Evolutionary conservation across 768 basidiomycete genomes (phyloP).

Genomic region (Macrolepiota fuliginosa): DNA sequence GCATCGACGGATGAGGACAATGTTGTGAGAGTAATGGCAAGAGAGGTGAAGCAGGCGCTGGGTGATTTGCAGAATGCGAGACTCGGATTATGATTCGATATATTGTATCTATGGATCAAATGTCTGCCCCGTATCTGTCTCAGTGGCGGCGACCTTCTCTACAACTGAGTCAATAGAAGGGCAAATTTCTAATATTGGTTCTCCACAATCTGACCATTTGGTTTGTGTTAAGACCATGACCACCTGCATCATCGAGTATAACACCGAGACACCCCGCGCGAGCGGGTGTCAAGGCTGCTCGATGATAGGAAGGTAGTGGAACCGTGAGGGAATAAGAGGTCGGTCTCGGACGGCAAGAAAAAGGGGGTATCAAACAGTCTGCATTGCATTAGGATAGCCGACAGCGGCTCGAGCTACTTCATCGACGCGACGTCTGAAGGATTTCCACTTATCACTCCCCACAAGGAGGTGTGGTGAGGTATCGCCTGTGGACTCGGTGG

Average conservation of each 20-base stretch:
- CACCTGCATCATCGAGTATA: slow-evolving; percentile 9
- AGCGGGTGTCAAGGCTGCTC: slow-evolving; percentile 3
- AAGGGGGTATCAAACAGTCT: slow-evolving; percentile 14
- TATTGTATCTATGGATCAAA: slow-evolving; percentile 9
- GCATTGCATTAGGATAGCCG: slow-evolving; percentile 28
- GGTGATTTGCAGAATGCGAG: slow-evolving; percentile 46
- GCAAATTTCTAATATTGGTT: slow-evolving; percentile 58
- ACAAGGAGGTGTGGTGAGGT: slow-evolving; percentile 54
- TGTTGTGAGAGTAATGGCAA: slow-evolving; percentile 73
- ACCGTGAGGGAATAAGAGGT: background rate
- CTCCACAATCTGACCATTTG: slow-evolving; percentile 16
- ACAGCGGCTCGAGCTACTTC: slow-evolving; percentile 66
- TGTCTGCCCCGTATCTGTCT: slow-evolving; percentile 95
- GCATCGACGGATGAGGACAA: slow-evolving; percentile 69
- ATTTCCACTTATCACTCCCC: slow-evolving; percentile 66
- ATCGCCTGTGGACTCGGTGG: slow-evolving; percentile 47
- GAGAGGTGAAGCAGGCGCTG: slow-evolving; percentile 59
- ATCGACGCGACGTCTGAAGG: slow-evolving; percentile 69
- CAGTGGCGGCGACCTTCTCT: slow-evolving; percentile 57
- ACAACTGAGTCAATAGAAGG: slow-evolving; percentile 84
- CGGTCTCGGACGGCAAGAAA: background rate
- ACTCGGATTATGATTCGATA: slow-evolving; percentile 30
- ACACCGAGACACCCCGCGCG: background rate
- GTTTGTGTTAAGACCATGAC: slow-evolving; percentile 3
- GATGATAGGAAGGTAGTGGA: slow-evolving; percentile 10